Evolutionary conservation across 805 yeast genomes (phyloP).

Genomic region (Danielozyma ontarioensis): DNA sequence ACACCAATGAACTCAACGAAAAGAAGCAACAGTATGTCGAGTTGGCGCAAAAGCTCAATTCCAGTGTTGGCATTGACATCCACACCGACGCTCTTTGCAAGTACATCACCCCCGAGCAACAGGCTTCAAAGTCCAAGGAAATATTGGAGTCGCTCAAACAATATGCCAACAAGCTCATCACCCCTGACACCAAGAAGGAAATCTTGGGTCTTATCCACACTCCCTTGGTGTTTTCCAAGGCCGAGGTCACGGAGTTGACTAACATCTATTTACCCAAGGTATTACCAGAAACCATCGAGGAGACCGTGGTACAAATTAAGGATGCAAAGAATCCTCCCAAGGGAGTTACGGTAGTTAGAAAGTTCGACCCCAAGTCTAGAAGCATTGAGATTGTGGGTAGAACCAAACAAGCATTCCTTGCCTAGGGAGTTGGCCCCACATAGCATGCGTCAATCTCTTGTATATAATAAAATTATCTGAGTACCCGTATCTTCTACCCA

Average conservation of each 20-base stretch:
- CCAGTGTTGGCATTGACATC: too few relatives aligned
- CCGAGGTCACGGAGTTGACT: slow-evolving; percentile 35
- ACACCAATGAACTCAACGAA: slow-evolving; percentile 17
- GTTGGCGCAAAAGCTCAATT: slow-evolving; percentile 22
- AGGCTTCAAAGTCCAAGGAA: slow-evolving; percentile 15
- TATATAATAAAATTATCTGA: too few relatives aligned
- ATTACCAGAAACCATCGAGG: slow-evolving; percentile 44
- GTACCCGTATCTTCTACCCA: too few relatives aligned
- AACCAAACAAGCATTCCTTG: slow-evolving; percentile 44
- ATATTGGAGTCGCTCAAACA: slow-evolving; percentile 13
- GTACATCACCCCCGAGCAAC: slow-evolving; percentile 28
- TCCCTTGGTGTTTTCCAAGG: slow-evolving; percentile 34
- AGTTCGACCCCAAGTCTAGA: slow-evolving; percentile 57
- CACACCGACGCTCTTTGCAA: slow-evolving; percentile 46
- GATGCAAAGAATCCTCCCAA: slow-evolving; percentile 42
- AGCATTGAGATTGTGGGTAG: slow-evolving; percentile 50
- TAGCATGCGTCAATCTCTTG: too few relatives aligned
- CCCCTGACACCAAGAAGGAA: slow-evolving; percentile 33
- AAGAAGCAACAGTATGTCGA: slow-evolving; percentile 25
- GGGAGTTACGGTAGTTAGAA: slow-evolving; percentile 44
- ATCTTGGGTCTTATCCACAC: slow-evolving; percentile 41
- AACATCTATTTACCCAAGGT: slow-evolving; percentile 51
- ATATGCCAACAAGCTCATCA: slow-evolving; percentile 19
- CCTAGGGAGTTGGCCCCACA: too few relatives aligned
- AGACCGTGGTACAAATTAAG: slow-evolving; percentile 30